Evolutionary conservation across 306 rosid species (phyloP).

Genomic region (Vigna hirtella): DNA sequence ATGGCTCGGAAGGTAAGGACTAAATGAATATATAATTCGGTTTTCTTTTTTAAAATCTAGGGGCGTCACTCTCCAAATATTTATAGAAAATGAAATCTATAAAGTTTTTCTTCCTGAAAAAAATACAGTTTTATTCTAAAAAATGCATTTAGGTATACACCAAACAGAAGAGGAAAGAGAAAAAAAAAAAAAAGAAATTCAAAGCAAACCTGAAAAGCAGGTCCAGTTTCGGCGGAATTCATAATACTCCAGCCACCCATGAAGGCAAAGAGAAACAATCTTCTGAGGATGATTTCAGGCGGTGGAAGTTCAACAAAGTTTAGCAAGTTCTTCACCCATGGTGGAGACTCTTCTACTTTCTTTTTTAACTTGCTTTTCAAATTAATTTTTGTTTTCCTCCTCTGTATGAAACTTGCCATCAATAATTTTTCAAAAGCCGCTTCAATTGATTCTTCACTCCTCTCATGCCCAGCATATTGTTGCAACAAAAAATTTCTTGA

Average conservation of each 20-base stretch:
- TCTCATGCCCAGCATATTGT: conserved; percentile 93
- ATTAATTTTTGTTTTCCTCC: conserved; percentile 96
- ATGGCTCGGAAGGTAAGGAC: background rate
- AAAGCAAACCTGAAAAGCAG: conserved; percentile 96
- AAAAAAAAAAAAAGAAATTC: conserved; percentile 13
- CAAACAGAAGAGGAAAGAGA: background rate
- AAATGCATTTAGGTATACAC: conserved; percentile 23
- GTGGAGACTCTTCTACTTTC: conserved; percentile 98
- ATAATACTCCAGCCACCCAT: conserved; percentile 99
- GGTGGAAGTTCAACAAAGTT: conserved; percentile 90
- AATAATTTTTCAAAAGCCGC: conserved; percentile 91
- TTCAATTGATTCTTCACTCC: conserved; percentile 94
- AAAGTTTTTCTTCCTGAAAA: background rate
- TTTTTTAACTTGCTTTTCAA: conserved; percentile 91
- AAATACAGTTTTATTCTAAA: conserved; percentile 15
- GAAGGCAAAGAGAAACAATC: conserved; percentile 93
- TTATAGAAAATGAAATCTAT: background rate
- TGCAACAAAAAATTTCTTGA: conserved; percentile 89
- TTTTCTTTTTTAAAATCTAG: conserved; percentile 3
- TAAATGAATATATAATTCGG: background rate
- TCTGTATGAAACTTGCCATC: conserved; percentile 82
- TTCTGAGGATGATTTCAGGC: conserved; percentile 76
- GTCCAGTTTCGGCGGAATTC: conserved; percentile 98
- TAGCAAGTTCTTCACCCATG: conserved; percentile 88
- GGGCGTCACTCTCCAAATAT: background rate